Evolutionary conservation across 1,139 yeast genomes (phyloP), one percentile per base, ranked within the genome.

Genomic region (Geotrichum australiense): DNA sequence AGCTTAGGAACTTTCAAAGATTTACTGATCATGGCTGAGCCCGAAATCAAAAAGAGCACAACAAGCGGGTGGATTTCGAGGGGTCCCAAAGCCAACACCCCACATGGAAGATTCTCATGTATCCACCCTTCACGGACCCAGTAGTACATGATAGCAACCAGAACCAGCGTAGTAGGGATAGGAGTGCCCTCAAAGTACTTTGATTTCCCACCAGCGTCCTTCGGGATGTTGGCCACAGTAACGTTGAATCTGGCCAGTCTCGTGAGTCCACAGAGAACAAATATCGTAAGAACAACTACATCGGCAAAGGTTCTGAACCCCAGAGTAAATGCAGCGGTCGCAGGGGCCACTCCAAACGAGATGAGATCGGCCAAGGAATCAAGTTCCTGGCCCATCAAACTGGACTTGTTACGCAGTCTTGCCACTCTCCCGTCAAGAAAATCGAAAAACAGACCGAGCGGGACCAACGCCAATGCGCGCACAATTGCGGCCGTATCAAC

Each of bases 401-500:
- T 81, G 2, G 95, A 76, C 66, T 91, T 86, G 63, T 87, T 82
- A 65, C 96, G 76, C 68, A 91, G 74, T 55, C 98, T 74, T 4
- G 98, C 98, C 6, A 91, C 98, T 56, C 95, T 78, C 22, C 98
- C 98, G 61, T 91, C 98, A 61, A 91, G 82, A 61, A 91, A 87
- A 63, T 91, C 98, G 61, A 89, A 89, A 59, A 91, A 86, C 56
- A 89, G 75, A 5, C 98, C 98, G 54, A 89, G 69, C 15, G 85
- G 73, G 35, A 86, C 85, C 63, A 89, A 84, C 52, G 82, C 78
- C 65, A 87, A 91, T 3, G 97, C 96, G 54, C 96, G 73, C 65
- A 82, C 87, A 27, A 86, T 80, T 56, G 76, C 43, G 19, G 35
- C 19, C 12, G 28, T 22, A 23, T n/a, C 28, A 18, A 20, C 30